phyloP scores from a whole-genome alignment of 2,329 filamentous ascomycete species.

The Teratosphaeria nubilosa region DNA sequence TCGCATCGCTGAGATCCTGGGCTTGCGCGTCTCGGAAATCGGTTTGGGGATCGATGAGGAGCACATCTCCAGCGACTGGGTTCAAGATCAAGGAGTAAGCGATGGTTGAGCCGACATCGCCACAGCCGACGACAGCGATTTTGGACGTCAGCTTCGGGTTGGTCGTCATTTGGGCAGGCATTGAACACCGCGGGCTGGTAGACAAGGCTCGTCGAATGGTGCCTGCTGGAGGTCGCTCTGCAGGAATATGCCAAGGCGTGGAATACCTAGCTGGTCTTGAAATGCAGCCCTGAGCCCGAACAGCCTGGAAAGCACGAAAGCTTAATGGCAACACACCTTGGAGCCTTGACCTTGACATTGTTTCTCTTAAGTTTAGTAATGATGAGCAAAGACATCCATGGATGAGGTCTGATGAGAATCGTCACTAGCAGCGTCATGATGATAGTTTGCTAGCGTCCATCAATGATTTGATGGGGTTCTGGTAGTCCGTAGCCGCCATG shows the following conservation, averaged over 20 bases:
- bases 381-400: not conserved
- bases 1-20: constrained; percentile 43
- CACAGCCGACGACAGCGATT: constrained; percentile 43
- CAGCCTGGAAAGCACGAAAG: not conserved
- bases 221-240: not conserved
- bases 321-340: not conserved
- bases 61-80: constrained; percentile 41
- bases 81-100: constrained; percentile 43
- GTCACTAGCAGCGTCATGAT: not conserved
- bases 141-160: not conserved
- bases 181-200: not conserved
- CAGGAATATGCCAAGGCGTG: not conserved
- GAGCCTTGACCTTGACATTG: not conserved
- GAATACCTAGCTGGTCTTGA: not conserved
- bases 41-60: constrained; percentile 44
- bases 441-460: not conserved
- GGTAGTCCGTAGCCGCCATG: too few species aligned
- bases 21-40: constrained; percentile 40
- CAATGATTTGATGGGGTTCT: too few species aligned
- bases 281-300: not conserved
- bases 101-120: constrained; percentile 42
- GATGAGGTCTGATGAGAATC: not conserved
- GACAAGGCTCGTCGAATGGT: not conserved
- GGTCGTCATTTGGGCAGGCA: not conserved
- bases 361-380: not conserved